Conservation (phyloP, 768 basidiomycete species). For the Plicaturopsis crispa region DNA sequence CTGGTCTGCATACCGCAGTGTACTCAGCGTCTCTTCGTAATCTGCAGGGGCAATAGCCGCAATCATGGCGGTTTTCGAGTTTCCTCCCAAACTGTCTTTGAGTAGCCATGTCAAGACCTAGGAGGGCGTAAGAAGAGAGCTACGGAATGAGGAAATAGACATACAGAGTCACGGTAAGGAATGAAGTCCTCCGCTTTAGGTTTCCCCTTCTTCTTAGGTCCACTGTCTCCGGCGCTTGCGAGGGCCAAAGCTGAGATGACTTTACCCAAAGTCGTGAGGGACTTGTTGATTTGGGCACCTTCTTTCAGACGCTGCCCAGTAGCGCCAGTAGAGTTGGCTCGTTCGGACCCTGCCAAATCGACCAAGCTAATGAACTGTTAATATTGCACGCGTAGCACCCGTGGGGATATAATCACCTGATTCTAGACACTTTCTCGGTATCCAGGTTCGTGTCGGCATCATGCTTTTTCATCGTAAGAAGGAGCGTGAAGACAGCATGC, state of each 20-base stretch:
- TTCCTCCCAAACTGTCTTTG: constrained; percentile 95
- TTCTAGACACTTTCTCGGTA: constrained; percentile 98
- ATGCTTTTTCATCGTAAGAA: constrained; percentile 87
- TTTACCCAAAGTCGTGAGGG: constrained; percentile 94
- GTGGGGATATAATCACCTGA: constrained; percentile 46
- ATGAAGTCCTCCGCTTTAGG: constrained; percentile 88
- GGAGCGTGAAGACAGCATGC: constrained; percentile 95
- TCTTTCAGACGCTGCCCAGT: constrained; percentile 95
- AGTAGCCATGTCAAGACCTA: constrained; percentile 96
- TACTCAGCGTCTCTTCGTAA: constrained; percentile 96
- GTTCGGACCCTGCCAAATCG: constrained; percentile 93
- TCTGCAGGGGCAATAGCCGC: constrained; percentile 98
- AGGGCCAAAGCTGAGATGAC: constrained; percentile 88
- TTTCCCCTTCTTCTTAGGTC: constrained; percentile 59
- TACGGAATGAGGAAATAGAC: constrained; percentile 17
- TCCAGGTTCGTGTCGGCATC: constrained; percentile 82
- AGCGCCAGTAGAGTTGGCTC: constrained; percentile 96
- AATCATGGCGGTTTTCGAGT: constrained; percentile 99
- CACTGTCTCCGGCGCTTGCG: constrained; percentile 51
- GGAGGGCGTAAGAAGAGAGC: constrained; percentile 3
- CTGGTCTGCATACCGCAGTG: constrained; percentile 94
- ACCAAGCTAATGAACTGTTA: constrained; percentile 54
- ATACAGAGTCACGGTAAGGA: constrained; percentile 94
- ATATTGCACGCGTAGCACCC: constrained; percentile 3
- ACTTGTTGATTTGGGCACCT: constrained; percentile 98